A percentile compares a stretch with the other conserved stretches of the same genome.
phyloP scores from a whole-genome alignment of 768 basidiomycete species.

The Leccinum disarticulatum region DNA sequence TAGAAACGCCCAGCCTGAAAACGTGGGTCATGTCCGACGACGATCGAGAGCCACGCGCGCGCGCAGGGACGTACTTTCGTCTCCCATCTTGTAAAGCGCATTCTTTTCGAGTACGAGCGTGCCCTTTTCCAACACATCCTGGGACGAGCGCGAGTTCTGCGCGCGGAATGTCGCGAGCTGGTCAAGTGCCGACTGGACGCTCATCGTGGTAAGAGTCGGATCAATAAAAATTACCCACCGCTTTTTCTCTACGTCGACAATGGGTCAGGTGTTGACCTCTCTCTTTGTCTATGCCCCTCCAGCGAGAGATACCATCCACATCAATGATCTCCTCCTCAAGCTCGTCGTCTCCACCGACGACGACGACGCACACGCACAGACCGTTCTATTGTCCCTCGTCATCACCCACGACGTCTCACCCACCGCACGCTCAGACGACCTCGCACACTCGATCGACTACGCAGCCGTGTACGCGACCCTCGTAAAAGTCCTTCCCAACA shows the following conservation, averaged over 20 bases:
- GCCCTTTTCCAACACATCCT: conserved; percentile 60
- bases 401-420: conserved; percentile 50
- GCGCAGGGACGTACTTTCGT: conserved; percentile 48
- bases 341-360: conserved; percentile 35
- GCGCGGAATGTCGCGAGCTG: conserved; percentile 54
- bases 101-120: conserved; percentile 49
- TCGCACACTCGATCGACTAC: conserved; percentile 66
- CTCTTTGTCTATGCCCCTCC: not conserved
- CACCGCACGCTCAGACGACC: conserved; percentile 53
- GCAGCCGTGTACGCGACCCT: conserved; percentile 37
- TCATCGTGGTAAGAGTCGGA: conserved; percentile 32
- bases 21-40: not conserved
- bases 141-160: conserved; percentile 52
- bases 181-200: conserved; percentile 48
- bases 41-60: not conserved
- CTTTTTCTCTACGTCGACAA: not conserved
- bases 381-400: conserved; percentile 50
- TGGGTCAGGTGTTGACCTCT: not conserved
- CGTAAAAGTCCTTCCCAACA: conserved; percentile 22
- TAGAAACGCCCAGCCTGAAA: conserved; percentile 71
- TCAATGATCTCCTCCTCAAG: conserved; percentile 49
- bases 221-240: too few relatives aligned
- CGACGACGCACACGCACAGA: conserved; percentile 44
- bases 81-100: conserved; percentile 44
- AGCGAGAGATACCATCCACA: conserved; percentile 37